These are phyloP conservation scores for Nakazawaea wickerhamii DNA, from an alignment of 805 yeast genomes.

Conservation along the genomic window DNA sequence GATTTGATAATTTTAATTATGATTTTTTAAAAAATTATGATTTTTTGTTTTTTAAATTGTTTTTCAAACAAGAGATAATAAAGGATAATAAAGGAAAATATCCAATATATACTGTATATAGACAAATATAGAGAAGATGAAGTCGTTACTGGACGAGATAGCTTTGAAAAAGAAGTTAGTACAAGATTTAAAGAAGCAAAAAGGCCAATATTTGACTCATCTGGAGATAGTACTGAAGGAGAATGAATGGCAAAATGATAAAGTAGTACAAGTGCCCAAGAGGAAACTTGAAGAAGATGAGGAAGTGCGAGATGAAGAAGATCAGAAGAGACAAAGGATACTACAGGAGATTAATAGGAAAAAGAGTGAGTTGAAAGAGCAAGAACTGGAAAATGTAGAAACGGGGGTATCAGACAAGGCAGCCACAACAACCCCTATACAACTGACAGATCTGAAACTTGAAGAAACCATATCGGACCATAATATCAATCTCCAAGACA, in stretches of 20 bases:
- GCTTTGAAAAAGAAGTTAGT: constrained; percentile 31
- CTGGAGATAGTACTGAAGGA: constrained; percentile 14
- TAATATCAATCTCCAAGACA: constrained; percentile 26
- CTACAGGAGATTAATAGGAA: not conserved
- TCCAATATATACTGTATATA: too few species aligned
- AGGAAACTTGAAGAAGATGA: constrained; percentile 5
- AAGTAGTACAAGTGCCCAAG: constrained; percentile 24
- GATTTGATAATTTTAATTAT: too few species aligned
- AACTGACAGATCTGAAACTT: too few species aligned
- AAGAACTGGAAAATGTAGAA: not conserved
- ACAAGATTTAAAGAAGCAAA: constrained; percentile 16
- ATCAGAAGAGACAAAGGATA: not conserved
- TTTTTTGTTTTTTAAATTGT: too few species aligned
- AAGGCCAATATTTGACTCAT: constrained; percentile 12
- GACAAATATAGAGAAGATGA: too few species aligned
- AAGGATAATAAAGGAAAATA: too few species aligned
- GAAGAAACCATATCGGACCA: too few species aligned
- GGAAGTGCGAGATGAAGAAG: constrained; percentile 7
- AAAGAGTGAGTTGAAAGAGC: constrained; percentile 8
- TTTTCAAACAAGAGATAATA: too few species aligned
- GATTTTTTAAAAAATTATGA: too few species aligned
- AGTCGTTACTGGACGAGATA: constrained; percentile 42
- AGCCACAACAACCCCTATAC: too few species aligned
- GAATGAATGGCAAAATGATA: constrained; percentile 15
- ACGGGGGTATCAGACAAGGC: constrained; percentile 4